phyloP scores from a whole-genome alignment of 352 stramenopile species.

The Phytophthora pistaciae region DNA sequence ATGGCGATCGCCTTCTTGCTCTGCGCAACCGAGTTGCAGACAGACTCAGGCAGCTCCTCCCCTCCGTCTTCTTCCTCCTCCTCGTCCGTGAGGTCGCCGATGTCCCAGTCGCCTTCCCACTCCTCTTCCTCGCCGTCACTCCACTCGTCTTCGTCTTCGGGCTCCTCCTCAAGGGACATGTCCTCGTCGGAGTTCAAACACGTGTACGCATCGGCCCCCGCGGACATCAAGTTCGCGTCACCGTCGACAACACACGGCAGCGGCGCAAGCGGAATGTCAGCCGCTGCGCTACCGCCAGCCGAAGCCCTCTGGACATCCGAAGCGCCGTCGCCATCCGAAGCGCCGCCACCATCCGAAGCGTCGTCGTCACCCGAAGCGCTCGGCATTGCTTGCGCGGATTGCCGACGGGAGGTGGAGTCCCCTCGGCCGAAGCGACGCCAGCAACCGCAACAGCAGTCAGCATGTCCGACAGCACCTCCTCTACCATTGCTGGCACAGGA shows the following conservation, averaged over 20 bases:
- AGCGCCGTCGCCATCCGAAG: too few relatives aligned
- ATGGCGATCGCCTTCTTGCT: background rate
- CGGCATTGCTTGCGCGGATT: too few relatives aligned
- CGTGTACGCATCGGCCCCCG: background rate
- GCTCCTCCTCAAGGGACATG: background rate
- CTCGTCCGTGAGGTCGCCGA: slow-evolving; percentile 10
- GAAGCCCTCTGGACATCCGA: too few relatives aligned
- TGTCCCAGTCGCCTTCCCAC: background rate
- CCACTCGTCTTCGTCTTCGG: background rate
- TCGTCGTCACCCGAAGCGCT: too few relatives aligned
- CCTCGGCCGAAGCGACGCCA: too few relatives aligned
- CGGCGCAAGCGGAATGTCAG: too few relatives aligned
- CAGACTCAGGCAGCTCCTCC: slow-evolving; percentile 1
- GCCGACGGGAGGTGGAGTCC: too few relatives aligned
- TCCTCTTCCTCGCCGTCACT: background rate
- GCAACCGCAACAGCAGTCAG: too few relatives aligned
- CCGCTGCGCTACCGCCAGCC: too few relatives aligned
- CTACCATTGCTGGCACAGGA: too few relatives aligned
- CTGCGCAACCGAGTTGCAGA: background rate
- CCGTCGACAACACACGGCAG: slow-evolving; percentile 4
- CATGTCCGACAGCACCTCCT: too few relatives aligned
- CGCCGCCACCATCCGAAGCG: too few relatives aligned
- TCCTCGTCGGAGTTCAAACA: slow-evolving; percentile 15
- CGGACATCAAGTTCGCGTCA: slow-evolving; percentile 6
- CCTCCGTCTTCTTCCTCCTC: background rate